Evolutionary conservation across 2,329 filamentous ascomycete species (phyloP).

Genomic region (Arthrobotrys sinensis): DNA sequence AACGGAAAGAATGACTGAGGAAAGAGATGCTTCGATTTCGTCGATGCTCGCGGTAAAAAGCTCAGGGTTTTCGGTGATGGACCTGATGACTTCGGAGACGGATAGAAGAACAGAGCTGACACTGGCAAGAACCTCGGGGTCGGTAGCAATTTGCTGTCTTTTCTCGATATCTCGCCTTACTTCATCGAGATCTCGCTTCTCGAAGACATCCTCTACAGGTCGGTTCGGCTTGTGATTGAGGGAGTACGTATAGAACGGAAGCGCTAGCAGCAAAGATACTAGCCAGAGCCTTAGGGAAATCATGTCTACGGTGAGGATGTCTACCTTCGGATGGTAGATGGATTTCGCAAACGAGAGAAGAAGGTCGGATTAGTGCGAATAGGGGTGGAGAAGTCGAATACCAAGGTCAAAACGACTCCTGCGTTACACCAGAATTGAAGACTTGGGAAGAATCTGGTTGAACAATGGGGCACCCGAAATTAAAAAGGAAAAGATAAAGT

Average conservation of each 20-base stretch:
- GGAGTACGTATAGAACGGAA: constrained; percentile 55
- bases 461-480: constrained; percentile 1
- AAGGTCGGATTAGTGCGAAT: constrained; percentile 30
- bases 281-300: constrained; percentile 53
- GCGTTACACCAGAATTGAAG: constrained; percentile 49
- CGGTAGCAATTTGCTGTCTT: constrained; percentile 42
- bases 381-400: constrained; percentile 18
- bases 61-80: constrained; percentile 36
- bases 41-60: constrained; percentile 28
- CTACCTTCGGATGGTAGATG: constrained; percentile 39
- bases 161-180: constrained; percentile 44
- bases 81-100: constrained; percentile 43
- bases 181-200: constrained; percentile 50
- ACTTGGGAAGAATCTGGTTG: constrained; percentile 22
- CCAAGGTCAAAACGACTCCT: constrained; percentile 29
- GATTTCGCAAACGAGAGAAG: constrained; percentile 20
- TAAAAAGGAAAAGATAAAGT: constrained; percentile 3
- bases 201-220: constrained; percentile 52
- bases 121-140: constrained; percentile 38
- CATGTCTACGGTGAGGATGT: constrained; percentile 45
- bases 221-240: constrained; percentile 47
- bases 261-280: constrained; percentile 48
- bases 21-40: constrained; percentile 49
- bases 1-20: constrained; percentile 49
- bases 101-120: constrained; percentile 44